Evolutionary conservation across 2,329 filamentous ascomycete genomes (phyloP).

Genomic region (Teratosphaeriaceae sp.): DNA sequence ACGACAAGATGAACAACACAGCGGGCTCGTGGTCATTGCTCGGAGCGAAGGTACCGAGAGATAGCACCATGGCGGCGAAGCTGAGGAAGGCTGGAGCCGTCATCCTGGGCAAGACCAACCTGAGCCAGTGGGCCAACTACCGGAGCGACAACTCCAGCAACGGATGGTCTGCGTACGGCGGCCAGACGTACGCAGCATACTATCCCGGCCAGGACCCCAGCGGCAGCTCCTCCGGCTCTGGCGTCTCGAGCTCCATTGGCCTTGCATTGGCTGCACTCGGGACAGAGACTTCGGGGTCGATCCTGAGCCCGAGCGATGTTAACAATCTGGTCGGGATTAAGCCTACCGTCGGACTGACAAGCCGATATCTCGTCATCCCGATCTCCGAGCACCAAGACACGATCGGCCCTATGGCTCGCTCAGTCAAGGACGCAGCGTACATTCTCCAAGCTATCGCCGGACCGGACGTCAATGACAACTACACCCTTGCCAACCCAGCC

Average conservation of each 20-base stretch:
- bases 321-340: constrained; percentile 64
- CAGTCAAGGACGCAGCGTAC: constrained; percentile 53
- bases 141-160: constrained; percentile 51
- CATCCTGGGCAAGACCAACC: constrained; percentile 59
- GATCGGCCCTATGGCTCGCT: constrained; percentile 51
- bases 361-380: constrained; percentile 57
- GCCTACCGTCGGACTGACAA: constrained; percentile 59
- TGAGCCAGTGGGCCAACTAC: constrained; percentile 60
- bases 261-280: constrained; percentile 54
- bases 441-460: constrained; percentile 54
- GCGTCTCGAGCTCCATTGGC: constrained; percentile 52
- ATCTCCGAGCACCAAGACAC: constrained; percentile 53
- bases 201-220: constrained; percentile 55
- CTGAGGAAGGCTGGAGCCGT: constrained; percentile 56
- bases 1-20: constrained; percentile 57
- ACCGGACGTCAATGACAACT: constrained; percentile 48
- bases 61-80: constrained; percentile 54
- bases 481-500: constrained; percentile 51
- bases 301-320: constrained; percentile 48
- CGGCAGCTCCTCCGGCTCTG: constrained; percentile 57
- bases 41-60: constrained; percentile 50
- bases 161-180: constrained; percentile 60
- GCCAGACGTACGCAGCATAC: constrained; percentile 57
- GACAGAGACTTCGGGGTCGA: constrained; percentile 58
- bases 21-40: constrained; percentile 59